These are phyloP conservation scores for Xylaria curta DNA, from an alignment of 495 filamentous ascomycete genomes.

Conservation along the genomic window DNA sequence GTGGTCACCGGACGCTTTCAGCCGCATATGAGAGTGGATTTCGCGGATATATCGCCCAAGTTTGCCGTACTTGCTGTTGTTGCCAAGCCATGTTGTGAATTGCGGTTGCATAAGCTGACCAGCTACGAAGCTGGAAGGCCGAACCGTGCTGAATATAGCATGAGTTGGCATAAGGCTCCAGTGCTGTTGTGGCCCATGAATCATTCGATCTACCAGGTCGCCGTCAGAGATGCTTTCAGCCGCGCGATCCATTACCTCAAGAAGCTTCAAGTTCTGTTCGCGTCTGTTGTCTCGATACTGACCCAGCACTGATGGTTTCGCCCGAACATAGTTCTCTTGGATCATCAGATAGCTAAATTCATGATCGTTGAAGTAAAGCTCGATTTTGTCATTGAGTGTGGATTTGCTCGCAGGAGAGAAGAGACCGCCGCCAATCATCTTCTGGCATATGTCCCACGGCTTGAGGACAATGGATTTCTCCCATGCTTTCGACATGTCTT, in stretches of 20 bases:
- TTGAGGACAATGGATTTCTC: slow-evolving; percentile 96
- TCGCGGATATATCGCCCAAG: slow-evolving; percentile 86
- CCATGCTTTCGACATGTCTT: slow-evolving; percentile 95
- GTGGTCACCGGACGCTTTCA: slow-evolving; percentile 88
- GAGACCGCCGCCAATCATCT: slow-evolving; percentile 86
- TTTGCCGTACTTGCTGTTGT: slow-evolving; percentile 91
- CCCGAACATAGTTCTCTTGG: slow-evolving; percentile 94
- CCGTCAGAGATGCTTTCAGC: slow-evolving; percentile 97
- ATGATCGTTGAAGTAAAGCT: slow-evolving; percentile 99
- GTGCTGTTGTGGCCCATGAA: slow-evolving; percentile 95
- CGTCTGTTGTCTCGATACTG: slow-evolving; percentile 59
- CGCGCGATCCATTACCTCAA: slow-evolving; percentile 85
- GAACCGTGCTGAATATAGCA: slow-evolving; percentile 94
- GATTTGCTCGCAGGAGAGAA: slow-evolving; percentile 81
- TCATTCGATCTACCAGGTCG: slow-evolving; percentile 96
- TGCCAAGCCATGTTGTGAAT: slow-evolving; percentile 92
- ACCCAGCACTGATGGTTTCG: slow-evolving; percentile 69
- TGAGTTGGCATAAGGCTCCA: slow-evolving; percentile 98
- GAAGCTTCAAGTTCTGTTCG: slow-evolving; percentile 74
- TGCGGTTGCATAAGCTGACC: slow-evolving; percentile 68
- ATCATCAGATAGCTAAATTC: slow-evolving; percentile 97
- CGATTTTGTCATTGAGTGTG: slow-evolving; percentile 94
- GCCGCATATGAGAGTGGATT: slow-evolving; percentile 95
- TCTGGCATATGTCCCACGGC: slow-evolving; percentile 96
- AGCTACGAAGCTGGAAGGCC: slow-evolving; percentile 86